phyloP scores from a whole-genome alignment of 2,329 filamentous ascomycete species.

The Colletotrichum siamense region DNA sequence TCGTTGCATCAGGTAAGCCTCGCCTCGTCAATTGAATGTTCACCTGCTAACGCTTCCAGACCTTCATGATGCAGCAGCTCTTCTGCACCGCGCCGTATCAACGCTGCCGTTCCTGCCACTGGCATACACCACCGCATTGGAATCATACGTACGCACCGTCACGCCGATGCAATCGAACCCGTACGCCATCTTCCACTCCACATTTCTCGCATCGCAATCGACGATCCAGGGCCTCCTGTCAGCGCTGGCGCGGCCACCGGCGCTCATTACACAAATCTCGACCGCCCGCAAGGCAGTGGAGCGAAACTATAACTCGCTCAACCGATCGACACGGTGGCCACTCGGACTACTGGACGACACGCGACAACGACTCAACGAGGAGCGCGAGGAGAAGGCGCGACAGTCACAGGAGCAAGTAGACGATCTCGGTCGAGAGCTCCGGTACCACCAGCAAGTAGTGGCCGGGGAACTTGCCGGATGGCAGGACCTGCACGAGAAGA shows the following conservation, averaged over 20 bases:
- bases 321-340: slow-evolving; percentile 79
- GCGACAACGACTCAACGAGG: slow-evolving; percentile 79
- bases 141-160: slow-evolving; percentile 72
- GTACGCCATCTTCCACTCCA: slow-evolving; percentile 73
- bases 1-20: slow-evolving; percentile 63
- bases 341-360: slow-evolving; percentile 86
- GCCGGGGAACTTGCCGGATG: slow-evolving; percentile 91
- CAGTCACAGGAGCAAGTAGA: slow-evolving; percentile 74
- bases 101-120: slow-evolving; percentile 71
- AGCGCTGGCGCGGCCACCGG: slow-evolving; percentile 79
- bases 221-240: slow-evolving; percentile 83
- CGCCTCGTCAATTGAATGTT: not conserved
- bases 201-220: slow-evolving; percentile 79
- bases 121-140: slow-evolving; percentile 72
- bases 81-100: slow-evolving; percentile 58
- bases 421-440: slow-evolving; percentile 78
- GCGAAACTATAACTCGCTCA: slow-evolving; percentile 76
- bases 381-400: slow-evolving; percentile 81
- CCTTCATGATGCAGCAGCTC: slow-evolving; percentile 68
- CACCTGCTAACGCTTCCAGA: slow-evolving; percentile 48
- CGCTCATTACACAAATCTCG: slow-evolving; percentile 79
- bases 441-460: slow-evolving; percentile 93
- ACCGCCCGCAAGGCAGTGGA: slow-evolving; percentile 76
- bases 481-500: slow-evolving; percentile 85
- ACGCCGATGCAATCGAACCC: slow-evolving; percentile 76